phyloP scores from a whole-genome alignment of 495 filamentous ascomycete species.

The Evernia prunastri region DNA sequence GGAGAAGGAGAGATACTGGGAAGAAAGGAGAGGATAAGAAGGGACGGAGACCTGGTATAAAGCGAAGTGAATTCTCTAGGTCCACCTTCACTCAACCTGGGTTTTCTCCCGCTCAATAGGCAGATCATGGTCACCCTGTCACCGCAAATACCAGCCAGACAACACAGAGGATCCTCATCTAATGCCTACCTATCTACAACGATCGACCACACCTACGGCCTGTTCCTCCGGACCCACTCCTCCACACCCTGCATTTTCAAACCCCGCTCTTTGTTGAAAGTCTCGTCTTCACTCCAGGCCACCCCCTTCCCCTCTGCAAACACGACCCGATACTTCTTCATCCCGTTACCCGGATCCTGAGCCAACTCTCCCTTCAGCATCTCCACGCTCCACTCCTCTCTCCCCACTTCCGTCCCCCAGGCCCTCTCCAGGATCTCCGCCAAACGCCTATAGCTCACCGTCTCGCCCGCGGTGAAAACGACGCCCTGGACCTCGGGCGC shows the following conservation, averaged over 20 bases:
- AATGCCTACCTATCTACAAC: no score
- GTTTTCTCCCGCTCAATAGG: not conserved
- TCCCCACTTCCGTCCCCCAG: no score
- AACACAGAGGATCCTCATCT: not conserved
- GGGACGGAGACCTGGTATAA: not conserved
- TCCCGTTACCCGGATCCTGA: no score
- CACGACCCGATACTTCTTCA: no score
- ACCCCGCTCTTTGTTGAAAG: conserved; percentile 42
- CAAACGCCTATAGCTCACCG: no score
- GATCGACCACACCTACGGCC: not conserved
- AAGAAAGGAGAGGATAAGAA: not conserved
- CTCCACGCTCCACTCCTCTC: no score
- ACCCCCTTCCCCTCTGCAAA: no score
- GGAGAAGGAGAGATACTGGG: not conserved
- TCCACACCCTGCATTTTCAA: conserved; percentile 38
- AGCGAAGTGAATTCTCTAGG: not conserved
- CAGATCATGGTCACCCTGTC: not conserved
- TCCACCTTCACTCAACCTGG: not conserved
- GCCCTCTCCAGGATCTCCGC: no score
- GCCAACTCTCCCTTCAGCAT: no score
- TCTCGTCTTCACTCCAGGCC: conserved; percentile 47
- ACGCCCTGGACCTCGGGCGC: no score
- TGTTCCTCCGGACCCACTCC: conserved; percentile 30
- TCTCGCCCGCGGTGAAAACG: no score
- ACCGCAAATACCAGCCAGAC: not conserved